Conservation (phyloP, 2,329 filamentous ascomycete genomes). For the Aspergillus tamarii region DNA sequence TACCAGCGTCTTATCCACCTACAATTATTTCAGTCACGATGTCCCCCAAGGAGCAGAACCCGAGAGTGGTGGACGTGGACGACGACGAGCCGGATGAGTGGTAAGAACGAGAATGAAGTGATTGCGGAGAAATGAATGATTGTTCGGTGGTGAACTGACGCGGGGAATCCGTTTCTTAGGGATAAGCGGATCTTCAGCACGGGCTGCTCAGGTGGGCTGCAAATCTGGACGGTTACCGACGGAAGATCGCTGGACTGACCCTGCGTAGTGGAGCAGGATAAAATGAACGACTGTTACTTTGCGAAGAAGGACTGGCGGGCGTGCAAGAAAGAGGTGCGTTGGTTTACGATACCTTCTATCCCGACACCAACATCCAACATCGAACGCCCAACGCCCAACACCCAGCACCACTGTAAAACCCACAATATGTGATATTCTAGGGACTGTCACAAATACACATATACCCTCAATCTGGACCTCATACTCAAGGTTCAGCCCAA, state of each 20-base stretch:
- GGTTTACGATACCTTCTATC: neutral
- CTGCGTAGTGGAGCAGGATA: constrained; percentile 75
- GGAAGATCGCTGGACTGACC: constrained; percentile 7
- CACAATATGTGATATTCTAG: neutral
- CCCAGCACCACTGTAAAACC: neutral
- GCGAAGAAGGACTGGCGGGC: constrained; percentile 94
- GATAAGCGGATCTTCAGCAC: constrained; percentile 98
- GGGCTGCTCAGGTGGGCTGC: constrained; percentile 75
- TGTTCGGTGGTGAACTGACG: constrained; percentile 6
- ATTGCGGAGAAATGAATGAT: constrained; percentile 10
- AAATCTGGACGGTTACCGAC: neutral
- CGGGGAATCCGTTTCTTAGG: constrained; percentile 56
- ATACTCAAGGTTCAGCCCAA: neutral
- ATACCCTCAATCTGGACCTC: neutral
- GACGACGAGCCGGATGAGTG: constrained; percentile 96
- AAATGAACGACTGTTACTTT: constrained; percentile 93
- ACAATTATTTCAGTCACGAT: constrained; percentile 41
- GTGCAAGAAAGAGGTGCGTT: constrained; percentile 74
- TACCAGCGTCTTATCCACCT: neutral
- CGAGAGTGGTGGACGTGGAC: constrained; percentile 52
- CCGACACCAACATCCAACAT: neutral
- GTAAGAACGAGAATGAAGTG: constrained; percentile 52
- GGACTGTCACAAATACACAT: neutral
- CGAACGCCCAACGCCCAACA: no score
- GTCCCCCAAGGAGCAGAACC: constrained; percentile 60